phyloP scores from a whole-genome alignment of 2,329 filamentous ascomycete genomes.

The Sclerotinia glacialis region DNA sequence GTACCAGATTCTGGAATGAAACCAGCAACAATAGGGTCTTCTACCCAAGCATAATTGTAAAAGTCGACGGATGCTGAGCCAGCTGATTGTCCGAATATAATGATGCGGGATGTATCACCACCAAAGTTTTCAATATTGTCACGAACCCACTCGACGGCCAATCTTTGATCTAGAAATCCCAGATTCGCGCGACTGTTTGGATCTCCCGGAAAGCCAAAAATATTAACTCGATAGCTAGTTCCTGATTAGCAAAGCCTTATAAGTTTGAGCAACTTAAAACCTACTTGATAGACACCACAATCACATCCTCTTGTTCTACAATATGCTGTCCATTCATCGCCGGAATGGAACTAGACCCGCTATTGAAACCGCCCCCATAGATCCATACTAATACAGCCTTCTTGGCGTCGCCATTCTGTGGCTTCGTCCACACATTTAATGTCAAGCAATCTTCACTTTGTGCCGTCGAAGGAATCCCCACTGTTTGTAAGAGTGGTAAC shows the following conservation, averaged over 20 bases:
- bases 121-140: conserved; percentile 59
- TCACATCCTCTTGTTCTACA: conserved; percentile 44
- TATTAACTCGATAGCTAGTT: conserved; percentile 42
- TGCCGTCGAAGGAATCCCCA: not conserved
- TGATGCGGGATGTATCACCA: conserved; percentile 55
- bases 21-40: conserved; percentile 38
- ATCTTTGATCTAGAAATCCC: conserved; percentile 60
- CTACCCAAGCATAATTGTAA: conserved; percentile 38
- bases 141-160: conserved; percentile 58
- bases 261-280: conserved; percentile 29
- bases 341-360: conserved; percentile 41
- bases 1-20: conserved; percentile 40
- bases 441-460: conserved; percentile 42
- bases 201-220: conserved; percentile 43
- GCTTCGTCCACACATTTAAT: conserved; percentile 42
- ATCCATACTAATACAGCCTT: conserved; percentile 46
- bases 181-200: conserved; percentile 47
- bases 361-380: conserved; percentile 43
- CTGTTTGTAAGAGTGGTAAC: not conserved
- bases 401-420: conserved; percentile 32
- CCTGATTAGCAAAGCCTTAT: conserved; percentile 10
- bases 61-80: conserved; percentile 53
- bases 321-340: conserved; percentile 46
- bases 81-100: conserved; percentile 54
- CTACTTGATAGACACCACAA: conserved; percentile 50